Evolutionary conservation across 179 eudicot genomes (phyloP).

Genomic region (Camellia oleifera): DNA sequence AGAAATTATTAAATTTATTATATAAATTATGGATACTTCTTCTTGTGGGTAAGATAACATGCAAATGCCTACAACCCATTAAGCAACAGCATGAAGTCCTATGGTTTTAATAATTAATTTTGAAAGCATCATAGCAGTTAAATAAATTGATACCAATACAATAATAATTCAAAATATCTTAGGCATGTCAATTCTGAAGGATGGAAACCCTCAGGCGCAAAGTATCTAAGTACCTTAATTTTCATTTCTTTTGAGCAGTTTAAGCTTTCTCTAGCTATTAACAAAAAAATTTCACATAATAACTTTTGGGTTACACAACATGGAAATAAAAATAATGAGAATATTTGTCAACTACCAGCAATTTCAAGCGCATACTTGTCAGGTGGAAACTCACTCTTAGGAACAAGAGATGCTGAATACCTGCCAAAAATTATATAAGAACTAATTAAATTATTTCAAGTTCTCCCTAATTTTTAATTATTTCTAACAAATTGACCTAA

Average conservation of each 20-base stretch:
- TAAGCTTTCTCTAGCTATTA: conserved; percentile 4
- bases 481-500: too few relatives aligned
- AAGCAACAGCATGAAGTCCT: neutral
- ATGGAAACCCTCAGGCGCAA: neutral
- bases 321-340: conserved; percentile 2
- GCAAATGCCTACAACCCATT: neutral
- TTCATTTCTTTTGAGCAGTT: neutral
- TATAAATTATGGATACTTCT: neutral
- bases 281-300: neutral
- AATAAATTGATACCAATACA: too few relatives aligned
- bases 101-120: neutral
- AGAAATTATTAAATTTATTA: neutral
- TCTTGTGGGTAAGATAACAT: neutral
- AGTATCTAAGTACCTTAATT: neutral
- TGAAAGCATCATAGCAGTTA: neutral
- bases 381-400: conserved; percentile 70
- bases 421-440: conserved; percentile 26
- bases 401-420: conserved; percentile 77
- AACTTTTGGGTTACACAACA: conserved; percentile 1
- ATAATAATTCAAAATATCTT: neutral
- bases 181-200: neutral
- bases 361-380: conserved; percentile 72
- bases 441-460: too few relatives aligned
- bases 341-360: conserved; percentile 53
- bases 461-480: too few relatives aligned